phyloP scores from a whole-genome alignment of 164 flowering plant genomes.

The Echeveria elegans region DNA sequence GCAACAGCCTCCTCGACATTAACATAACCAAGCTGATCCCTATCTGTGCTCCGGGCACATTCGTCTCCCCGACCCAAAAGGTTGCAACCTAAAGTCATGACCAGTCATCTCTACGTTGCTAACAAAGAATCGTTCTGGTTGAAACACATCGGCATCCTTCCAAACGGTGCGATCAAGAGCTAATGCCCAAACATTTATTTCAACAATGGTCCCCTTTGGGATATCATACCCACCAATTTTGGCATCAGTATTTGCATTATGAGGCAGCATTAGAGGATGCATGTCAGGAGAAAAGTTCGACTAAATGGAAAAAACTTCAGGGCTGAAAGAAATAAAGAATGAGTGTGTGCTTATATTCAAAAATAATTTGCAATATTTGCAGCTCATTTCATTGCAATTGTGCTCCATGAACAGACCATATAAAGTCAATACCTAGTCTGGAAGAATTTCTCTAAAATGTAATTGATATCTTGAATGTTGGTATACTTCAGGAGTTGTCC shows the following conservation, averaged over 20 bases:
- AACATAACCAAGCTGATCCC: slow-evolving; percentile 31
- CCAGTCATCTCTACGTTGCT: slow-evolving; percentile 38
- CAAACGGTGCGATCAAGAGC: slow-evolving; percentile 32
- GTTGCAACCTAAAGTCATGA: slow-evolving; percentile 29
- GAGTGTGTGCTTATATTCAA: background rate
- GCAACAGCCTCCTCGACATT: slow-evolving; percentile 31
- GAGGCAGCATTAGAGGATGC: too few relatives aligned
- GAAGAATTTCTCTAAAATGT: background rate
- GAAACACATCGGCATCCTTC: slow-evolving; percentile 26
- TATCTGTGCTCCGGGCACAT: slow-evolving; percentile 39
- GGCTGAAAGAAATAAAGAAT: background rate
- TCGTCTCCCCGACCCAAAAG: slow-evolving; percentile 37
- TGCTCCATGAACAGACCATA: background rate
- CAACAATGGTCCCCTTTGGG: slow-evolving; percentile 33
- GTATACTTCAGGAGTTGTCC: slow-evolving; percentile 11
- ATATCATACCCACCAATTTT: slow-evolving; percentile 36
- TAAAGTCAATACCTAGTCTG: background rate
- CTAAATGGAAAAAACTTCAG: too few relatives aligned
- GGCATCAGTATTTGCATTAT: background rate
- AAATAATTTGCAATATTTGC: background rate
- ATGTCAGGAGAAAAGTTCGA: too few relatives aligned
- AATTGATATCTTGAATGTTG: background rate
- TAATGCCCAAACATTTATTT: slow-evolving; percentile 36
- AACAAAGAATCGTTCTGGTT: slow-evolving; percentile 32
- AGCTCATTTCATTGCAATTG: background rate